Conservation (phyloP, 148 eudicot species). For the Silene uniflora region DNA sequence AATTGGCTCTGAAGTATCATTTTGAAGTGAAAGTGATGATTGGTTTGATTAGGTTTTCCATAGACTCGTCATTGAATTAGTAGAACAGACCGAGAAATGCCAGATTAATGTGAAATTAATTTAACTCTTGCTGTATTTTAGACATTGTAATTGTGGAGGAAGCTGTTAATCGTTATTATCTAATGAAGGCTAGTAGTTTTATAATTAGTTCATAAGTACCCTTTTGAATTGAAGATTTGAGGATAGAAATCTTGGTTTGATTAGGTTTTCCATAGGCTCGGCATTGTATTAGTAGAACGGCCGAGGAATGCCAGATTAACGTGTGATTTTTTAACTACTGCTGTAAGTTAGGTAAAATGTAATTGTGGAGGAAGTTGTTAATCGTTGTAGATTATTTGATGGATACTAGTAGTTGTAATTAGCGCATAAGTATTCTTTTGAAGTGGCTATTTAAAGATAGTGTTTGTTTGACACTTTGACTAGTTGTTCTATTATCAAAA, state of each 20-base stretch:
- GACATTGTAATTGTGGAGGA: too few relatives aligned
- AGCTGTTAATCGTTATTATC: too few relatives aligned
- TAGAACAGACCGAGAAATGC: too few relatives aligned
- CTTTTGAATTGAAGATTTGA: too few relatives aligned
- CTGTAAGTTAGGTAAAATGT: neutral
- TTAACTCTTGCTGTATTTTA: too few relatives aligned
- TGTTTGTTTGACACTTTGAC: neutral
- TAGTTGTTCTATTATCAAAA: neutral
- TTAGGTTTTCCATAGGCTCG: neutral
- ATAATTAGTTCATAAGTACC: too few relatives aligned
- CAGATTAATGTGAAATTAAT: too few relatives aligned
- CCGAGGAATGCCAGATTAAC: neutral
- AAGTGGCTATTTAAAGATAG: too few relatives aligned
- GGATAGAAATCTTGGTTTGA: too few relatives aligned
- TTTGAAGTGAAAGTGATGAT: neutral
- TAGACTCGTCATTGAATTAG: too few relatives aligned
- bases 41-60: too few relatives aligned
- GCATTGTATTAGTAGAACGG: neutral
- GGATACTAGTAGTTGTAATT: neutral
- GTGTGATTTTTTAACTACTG: neutral
- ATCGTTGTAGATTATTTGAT: neutral
- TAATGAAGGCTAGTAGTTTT: too few relatives aligned
- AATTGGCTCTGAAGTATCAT: neutral
- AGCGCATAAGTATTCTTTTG: neutral
- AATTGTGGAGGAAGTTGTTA: neutral